phyloP scores from a whole-genome alignment of 208 protist genomes.

The Acanthamoeba lenticulata region DNA sequence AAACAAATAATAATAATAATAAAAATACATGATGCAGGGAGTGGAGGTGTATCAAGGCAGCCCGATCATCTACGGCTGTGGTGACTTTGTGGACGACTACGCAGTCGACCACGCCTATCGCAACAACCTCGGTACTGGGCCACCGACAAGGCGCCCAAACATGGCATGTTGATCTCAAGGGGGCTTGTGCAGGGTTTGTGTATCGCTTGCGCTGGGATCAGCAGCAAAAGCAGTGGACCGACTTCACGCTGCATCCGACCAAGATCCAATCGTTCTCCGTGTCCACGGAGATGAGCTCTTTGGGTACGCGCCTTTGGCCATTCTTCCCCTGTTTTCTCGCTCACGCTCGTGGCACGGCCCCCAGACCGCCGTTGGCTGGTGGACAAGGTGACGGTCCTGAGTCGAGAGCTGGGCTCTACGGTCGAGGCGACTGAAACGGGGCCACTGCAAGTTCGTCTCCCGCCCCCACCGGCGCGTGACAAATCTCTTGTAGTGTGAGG shows the following conservation, averaged over 20 bases:
- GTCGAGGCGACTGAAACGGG: not conserved
- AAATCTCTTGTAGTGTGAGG: no score
- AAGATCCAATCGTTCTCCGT: slow-evolving; percentile 2
- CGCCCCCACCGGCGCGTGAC: no score
- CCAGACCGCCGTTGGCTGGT: not conserved
- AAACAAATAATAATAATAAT: no score
- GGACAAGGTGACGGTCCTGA: not conserved
- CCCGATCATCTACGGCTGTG: slow-evolving; percentile 21
- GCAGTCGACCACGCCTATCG: not conserved
- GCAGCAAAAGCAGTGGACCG: not conserved
- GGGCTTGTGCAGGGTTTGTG: not conserved
- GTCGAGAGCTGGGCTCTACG: not conserved
- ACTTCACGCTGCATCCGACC: not conserved
- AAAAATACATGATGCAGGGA: no score
- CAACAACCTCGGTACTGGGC: not conserved
- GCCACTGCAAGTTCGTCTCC: no score
- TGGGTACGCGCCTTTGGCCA: not conserved
- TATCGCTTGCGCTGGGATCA: not conserved
- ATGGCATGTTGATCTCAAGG: no score
- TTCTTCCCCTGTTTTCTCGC: not conserved
- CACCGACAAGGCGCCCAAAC: not conserved
- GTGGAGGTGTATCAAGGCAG: not conserved
- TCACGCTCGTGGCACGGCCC: not conserved
- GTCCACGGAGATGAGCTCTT: not conserved
- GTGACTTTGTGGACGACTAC: slow-evolving; percentile 43